Conservation (phyloP, 108 stramenopile genomes). For the Cyclostephanos invisitatus region DNA sequence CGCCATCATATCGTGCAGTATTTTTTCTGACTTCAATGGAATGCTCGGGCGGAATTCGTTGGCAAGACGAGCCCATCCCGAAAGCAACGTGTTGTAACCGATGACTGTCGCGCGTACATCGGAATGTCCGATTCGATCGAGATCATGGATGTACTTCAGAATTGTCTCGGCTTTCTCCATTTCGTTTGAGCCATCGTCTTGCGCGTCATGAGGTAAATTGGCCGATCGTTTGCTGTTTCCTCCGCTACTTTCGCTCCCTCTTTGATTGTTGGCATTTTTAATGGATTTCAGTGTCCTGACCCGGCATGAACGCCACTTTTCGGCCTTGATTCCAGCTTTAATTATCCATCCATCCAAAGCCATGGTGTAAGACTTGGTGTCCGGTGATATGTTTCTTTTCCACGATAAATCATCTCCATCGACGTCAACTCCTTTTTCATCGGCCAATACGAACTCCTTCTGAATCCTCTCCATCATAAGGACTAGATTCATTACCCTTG, state of each 20-base stretch:
- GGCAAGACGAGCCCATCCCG: slow-evolving; percentile 58
- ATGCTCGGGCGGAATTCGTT: slow-evolving; percentile 28
- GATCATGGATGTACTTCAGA: slow-evolving; percentile 60
- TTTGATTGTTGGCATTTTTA: slow-evolving; percentile 28
- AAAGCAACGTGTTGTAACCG: slow-evolving; percentile 72
- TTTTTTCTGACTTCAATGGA: slow-evolving; percentile 65
- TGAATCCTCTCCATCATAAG: slow-evolving; percentile 67
- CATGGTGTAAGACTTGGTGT: slow-evolving; percentile 75
- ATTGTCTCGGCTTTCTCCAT: slow-evolving; percentile 59
- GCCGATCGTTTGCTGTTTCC: background rate
- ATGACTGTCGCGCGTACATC: slow-evolving; percentile 55
- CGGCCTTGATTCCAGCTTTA: slow-evolving; percentile 58
- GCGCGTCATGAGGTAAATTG: slow-evolving; percentile 6
- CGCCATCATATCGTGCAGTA: slow-evolving; percentile 64
- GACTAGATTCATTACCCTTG: slow-evolving; percentile 50
- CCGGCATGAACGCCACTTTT: slow-evolving; percentile 23
- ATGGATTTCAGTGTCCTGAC: background rate
- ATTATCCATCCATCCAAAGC: slow-evolving; percentile 65
- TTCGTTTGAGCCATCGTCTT: slow-evolving; percentile 57
- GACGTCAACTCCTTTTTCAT: slow-evolving; percentile 47
- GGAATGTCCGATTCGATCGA: slow-evolving; percentile 45
- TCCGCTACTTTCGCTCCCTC: slow-evolving; percentile 1
- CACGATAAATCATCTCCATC: slow-evolving; percentile 38
- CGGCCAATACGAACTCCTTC: slow-evolving; percentile 26
- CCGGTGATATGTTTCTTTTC: slow-evolving; percentile 48